Evolutionary conservation across 495 filamentous ascomycete genomes (phyloP).

Genomic region (Tuber magnatum): DNA sequence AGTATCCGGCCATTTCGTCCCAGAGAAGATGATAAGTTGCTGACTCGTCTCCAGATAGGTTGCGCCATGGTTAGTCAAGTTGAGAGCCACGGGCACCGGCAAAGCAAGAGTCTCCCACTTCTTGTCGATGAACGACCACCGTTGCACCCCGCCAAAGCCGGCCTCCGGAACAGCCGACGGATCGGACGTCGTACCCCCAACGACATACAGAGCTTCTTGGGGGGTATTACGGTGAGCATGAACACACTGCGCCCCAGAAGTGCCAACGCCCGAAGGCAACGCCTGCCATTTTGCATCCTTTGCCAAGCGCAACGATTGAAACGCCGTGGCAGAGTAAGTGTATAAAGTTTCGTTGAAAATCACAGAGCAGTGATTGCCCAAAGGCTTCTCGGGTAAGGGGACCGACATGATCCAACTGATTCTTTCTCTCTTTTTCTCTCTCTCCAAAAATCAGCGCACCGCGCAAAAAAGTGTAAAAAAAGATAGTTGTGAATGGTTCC

Average conservation of each 20-base stretch:
- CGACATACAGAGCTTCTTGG: slow-evolving; percentile 65
- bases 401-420: slow-evolving; percentile 19
- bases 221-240: slow-evolving; percentile 54
- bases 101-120: slow-evolving; percentile 66
- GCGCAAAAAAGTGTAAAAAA: slow-evolving; percentile 7
- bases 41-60: slow-evolving; percentile 63
- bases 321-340: slow-evolving; percentile 65
- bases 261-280: slow-evolving; percentile 57
- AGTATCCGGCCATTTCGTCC: slow-evolving; percentile 52
- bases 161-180: slow-evolving; percentile 44
- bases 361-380: slow-evolving; percentile 57
- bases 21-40: slow-evolving; percentile 74
- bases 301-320: slow-evolving; percentile 64
- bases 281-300: slow-evolving; percentile 63
- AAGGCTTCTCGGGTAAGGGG: slow-evolving; percentile 25
- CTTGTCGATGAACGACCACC: slow-evolving; percentile 66
- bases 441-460: slow-evolving; percentile 16
- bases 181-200: slow-evolving; percentile 58
- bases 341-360: slow-evolving; percentile 80
- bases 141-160: slow-evolving; percentile 71
- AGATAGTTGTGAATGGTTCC: background rate
- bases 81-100: slow-evolving; percentile 51
- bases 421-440: background rate
- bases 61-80: slow-evolving; percentile 60
- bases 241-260: slow-evolving; percentile 72